A percentile compares a stretch with the other conserved stretches of the same genome.
phyloP scores from a whole-genome alignment of 2,329 filamentous ascomycete species.

The Penicillium corylophilum region DNA sequence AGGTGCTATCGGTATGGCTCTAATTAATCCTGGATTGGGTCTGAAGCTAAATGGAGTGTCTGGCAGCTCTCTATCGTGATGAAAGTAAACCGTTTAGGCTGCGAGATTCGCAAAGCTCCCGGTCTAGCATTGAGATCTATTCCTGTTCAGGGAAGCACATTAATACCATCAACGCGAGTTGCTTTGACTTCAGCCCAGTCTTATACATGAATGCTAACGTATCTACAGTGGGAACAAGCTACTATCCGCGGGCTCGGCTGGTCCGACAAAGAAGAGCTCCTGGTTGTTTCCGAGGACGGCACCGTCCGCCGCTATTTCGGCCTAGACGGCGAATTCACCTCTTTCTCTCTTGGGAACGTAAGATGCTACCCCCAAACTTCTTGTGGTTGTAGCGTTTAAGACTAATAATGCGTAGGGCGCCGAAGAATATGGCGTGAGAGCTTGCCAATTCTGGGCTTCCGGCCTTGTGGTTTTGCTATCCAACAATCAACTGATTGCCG shows the following conservation, averaged over 20 bases:
- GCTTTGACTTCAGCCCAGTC: neutral
- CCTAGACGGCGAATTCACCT: conserved; percentile 90
- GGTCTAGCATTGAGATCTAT: conserved; percentile 89
- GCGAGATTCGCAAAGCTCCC: conserved; percentile 67
- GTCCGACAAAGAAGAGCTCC: conserved; percentile 90
- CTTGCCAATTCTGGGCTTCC: conserved; percentile 86
- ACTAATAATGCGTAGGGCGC: conserved; percentile 56
- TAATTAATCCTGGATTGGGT: neutral
- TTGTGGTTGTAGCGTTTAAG: neutral
- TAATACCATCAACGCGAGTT: conserved; percentile 65
- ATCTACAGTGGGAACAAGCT: conserved; percentile 76
- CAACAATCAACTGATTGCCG: conserved; percentile 82
- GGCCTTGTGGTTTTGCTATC: conserved; percentile 91
- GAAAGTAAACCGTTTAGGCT: conserved; percentile 80
- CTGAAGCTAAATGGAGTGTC: neutral
- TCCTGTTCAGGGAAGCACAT: conserved; percentile 88
- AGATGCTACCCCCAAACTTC: conserved; percentile 4
- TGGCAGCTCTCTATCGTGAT: conserved; percentile 77
- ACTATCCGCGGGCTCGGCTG: conserved; percentile 85
- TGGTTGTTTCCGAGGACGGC: conserved; percentile 86
- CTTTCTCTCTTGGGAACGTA: conserved; percentile 84
- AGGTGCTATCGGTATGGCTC: conserved; percentile 77
- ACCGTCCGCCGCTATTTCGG: conserved; percentile 87
- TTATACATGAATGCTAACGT: neutral
- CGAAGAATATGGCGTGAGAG: conserved; percentile 81